phyloP scores from a whole-genome alignment of 2,329 filamentous ascomycete species.

The Aspergillus pseudoterreus region DNA sequence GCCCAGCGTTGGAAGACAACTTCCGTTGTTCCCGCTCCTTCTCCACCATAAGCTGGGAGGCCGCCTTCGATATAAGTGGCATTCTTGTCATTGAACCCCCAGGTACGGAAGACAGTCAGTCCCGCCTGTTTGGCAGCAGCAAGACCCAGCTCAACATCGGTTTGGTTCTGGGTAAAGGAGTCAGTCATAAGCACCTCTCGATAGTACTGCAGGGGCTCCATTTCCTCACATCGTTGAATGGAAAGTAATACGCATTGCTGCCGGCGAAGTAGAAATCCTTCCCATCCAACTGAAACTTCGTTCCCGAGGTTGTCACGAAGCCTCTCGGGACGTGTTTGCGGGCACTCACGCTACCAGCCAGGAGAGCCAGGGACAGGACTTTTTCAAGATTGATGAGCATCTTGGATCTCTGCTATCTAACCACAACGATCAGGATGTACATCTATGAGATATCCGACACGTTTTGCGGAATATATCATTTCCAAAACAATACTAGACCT shows the following conservation, averaged over 20 bases:
- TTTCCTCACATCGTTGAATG: slow-evolving; percentile 10
- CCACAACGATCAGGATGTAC: too few relatives aligned
- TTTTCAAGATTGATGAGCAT: too few relatives aligned
- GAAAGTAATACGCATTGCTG: slow-evolving; percentile 14
- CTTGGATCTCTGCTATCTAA: too few relatives aligned
- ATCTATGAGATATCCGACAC: too few relatives aligned
- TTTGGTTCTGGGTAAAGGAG: slow-evolving; percentile 7
- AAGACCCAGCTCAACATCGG: slow-evolving; percentile 12
- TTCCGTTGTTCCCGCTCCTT: slow-evolving; percentile 10
- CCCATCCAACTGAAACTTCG: slow-evolving; percentile 13
- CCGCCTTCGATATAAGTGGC: slow-evolving; percentile 3
- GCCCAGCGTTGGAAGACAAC: slow-evolving; percentile 13
- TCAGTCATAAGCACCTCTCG: not conserved
- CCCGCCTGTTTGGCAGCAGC: slow-evolving; percentile 9
- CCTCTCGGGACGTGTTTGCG: not conserved
- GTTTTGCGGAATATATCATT: too few relatives aligned
- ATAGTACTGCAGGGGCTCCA: not conserved
- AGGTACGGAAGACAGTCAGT: slow-evolving; percentile 13
- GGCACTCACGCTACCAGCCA: too few relatives aligned
- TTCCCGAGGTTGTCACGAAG: slow-evolving; percentile 10
- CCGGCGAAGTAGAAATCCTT: slow-evolving; percentile 13
- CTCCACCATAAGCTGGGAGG: slow-evolving; percentile 10
- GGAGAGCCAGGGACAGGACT: too few relatives aligned
- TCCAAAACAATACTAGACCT: too few relatives aligned
- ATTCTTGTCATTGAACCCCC: slow-evolving; percentile 17